These are phyloP conservation scores for Microbotryum lychnidis-dioicae DNA, from an alignment of 1,284 basidiomycete species.

Conservation along the genomic window DNA sequence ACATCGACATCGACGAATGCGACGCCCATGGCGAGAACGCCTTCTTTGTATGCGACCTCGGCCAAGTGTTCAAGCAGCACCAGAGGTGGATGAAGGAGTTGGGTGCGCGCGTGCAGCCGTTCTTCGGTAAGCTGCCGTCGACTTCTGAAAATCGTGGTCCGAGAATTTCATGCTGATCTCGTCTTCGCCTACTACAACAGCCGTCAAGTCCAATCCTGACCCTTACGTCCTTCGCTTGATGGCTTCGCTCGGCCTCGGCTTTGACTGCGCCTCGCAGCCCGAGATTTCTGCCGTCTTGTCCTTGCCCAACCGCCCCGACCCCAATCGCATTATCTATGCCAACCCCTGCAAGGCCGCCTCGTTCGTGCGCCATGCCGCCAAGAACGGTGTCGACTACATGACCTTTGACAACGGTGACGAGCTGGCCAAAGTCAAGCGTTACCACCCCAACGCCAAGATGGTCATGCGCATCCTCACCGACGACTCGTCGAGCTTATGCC, in stretches of 20 bases:
- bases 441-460: slow-evolving; percentile 74
- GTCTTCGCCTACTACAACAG: slow-evolving; percentile 42
- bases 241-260: slow-evolving; percentile 79
- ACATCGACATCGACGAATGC: slow-evolving; percentile 42
- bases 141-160: too few species aligned
- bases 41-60: slow-evolving; percentile 92
- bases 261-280: slow-evolving; percentile 96
- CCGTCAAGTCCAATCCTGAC: slow-evolving; percentile 97
- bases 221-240: slow-evolving; percentile 85
- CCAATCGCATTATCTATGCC: slow-evolving; percentile 86
- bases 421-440: slow-evolving; percentile 83
- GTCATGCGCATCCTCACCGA: slow-evolving; percentile 93
- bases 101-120: slow-evolving; percentile 73
- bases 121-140: slow-evolving; percentile 58
- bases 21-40: slow-evolving; percentile 73
- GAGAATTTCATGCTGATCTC: too few species aligned
- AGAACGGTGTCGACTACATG: slow-evolving; percentile 77
- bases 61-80: slow-evolving; percentile 78
- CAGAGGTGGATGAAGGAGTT: slow-evolving; percentile 72
- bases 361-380: slow-evolving; percentile 78
- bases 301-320: slow-evolving; percentile 53
- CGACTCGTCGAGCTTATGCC: slow-evolving; percentile 88
- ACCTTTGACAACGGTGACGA: slow-evolving; percentile 99
- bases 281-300: slow-evolving; percentile 80
- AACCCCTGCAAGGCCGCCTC: slow-evolving; percentile 98